Evolutionary conservation across 2,329 filamentous ascomycete genomes (phyloP).

Genomic region (Colletotrichum sp.): DNA sequence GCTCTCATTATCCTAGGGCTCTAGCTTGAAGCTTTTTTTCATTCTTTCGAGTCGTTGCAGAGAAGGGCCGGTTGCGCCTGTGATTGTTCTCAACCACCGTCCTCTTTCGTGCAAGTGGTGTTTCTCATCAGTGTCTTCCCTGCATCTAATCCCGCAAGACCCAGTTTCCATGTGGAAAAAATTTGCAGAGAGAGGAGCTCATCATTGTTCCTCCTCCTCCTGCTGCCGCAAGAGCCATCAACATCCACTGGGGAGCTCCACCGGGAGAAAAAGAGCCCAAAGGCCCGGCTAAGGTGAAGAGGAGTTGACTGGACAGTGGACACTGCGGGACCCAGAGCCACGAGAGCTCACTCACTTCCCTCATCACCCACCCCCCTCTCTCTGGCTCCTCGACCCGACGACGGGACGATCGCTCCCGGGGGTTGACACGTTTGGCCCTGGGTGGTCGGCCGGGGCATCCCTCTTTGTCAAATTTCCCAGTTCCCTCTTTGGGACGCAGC

Average conservation of each 20-base stretch:
- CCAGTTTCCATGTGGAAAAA: not conserved
- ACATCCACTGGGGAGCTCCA: not conserved
- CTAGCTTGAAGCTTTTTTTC: not conserved
- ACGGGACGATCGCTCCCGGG: conserved; percentile 19
- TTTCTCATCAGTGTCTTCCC: not conserved
- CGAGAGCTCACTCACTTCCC: not conserved
- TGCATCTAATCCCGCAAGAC: not conserved
- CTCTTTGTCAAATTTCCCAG: not conserved
- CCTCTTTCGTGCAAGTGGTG: not conserved
- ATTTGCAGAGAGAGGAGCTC: not conserved
- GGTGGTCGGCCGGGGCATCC: conserved; percentile 1
- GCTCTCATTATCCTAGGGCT: not conserved
- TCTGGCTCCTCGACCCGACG: not conserved
- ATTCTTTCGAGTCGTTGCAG: not conserved
- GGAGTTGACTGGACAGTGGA: not conserved
- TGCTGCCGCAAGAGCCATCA: not conserved
- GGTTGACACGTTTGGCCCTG: conserved; percentile 9
- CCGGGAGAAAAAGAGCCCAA: not conserved
- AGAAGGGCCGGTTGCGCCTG: not conserved
- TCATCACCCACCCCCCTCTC: not conserved
- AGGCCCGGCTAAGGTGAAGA: not conserved
- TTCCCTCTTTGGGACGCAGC: not conserved
- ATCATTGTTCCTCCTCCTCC: not conserved
- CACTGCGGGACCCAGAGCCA: not conserved
- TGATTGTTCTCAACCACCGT: not conserved